Evolutionary conservation across 192 early-diverging fungal genomes (phyloP), one percentile per base, ranked within the genome.

Genomic region (Mortierella hygrophila): DNA sequence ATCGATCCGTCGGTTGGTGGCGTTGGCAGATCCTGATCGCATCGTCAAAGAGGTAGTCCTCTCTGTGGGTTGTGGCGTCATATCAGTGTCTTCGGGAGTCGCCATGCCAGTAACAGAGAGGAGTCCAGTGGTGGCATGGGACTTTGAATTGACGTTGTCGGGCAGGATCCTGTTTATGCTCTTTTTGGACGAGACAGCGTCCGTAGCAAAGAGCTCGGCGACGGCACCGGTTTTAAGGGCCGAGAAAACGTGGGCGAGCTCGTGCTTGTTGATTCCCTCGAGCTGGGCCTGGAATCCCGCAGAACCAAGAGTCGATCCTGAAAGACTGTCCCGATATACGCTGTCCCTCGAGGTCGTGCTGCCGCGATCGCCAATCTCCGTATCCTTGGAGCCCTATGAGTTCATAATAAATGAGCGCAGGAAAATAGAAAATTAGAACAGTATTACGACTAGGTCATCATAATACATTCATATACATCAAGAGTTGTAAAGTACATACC

Each of bases 341-440:
- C 84, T 86, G 29, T 86, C 84, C 29, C 84, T 54, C 26, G 84
- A 86, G 0, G 84, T 86, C 29, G 84, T 86, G 49, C 84, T 86
- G 75, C 84, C 84, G 38, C 84, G 78, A 40, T 86, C 84, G 38
- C 84, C 84, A 49, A 75, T 78, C 57, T 86, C 84, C 6, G 74
- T 70, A 74, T 86, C 84, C 40, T 72, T 77, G 2, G 84, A 86
- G 18, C 76, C 69, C 83, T 85, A 68, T 72, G 42, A 32, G n/a
- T 29, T 70, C 7, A 70, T 52, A 41, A 46, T 16, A 57, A 21
- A 44, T 54, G 32, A 57, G 35, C 8, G 23, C 35, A 49, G 26
- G 23, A 47, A 42, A 20, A 49, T n/a, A 49, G 60, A 65, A 26
- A 65, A 32, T 65, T 11, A 26, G 21, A 11, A n/a, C 9, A 6